Conservation (phyloP, 202 grass and related monocot genomes). For the Setaria viridis region DNA sequence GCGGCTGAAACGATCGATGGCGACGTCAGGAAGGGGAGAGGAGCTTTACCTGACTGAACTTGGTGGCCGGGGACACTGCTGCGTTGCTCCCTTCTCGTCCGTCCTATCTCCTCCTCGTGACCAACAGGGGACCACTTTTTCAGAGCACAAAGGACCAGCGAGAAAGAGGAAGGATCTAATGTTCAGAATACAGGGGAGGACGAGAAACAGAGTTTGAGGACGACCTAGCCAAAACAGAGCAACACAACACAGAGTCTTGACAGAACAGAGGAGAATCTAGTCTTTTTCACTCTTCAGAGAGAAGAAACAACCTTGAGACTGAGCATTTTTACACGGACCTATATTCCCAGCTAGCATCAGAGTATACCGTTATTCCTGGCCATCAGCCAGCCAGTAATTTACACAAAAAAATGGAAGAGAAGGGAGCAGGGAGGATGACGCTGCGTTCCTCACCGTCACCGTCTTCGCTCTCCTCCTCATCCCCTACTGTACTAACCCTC, state of each 20-base stretch:
- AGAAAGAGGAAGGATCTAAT: not conserved
- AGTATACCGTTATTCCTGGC: not conserved
- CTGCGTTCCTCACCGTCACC: too few species aligned
- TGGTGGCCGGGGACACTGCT: not conserved
- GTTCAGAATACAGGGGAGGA: not conserved
- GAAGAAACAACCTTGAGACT: too few species aligned
- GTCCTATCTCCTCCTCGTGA: not conserved
- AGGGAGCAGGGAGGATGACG: conserved; percentile 33
- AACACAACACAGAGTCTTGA: too few species aligned
- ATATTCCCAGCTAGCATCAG: conserved; percentile 6
- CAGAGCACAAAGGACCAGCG: not conserved
- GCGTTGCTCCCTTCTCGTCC: not conserved
- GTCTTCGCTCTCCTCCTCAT: conserved; percentile 12
- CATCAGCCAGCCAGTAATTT: conserved; percentile 36
- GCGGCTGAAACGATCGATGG: not conserved
- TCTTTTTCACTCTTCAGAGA: not conserved
- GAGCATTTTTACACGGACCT: conserved; percentile 46
- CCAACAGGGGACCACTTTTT: not conserved
- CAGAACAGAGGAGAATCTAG: not conserved
- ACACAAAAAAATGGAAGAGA: conserved; percentile 69
- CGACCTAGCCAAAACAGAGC: too few species aligned
- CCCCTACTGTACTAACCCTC: conserved; percentile 28
- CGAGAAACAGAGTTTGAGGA: not conserved
- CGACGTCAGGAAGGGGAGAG: not conserved
- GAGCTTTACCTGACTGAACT: not conserved